phyloP scores from a whole-genome alignment of 371 early-diverging fungal species.

The Sporodiniella umbellata region DNA sequence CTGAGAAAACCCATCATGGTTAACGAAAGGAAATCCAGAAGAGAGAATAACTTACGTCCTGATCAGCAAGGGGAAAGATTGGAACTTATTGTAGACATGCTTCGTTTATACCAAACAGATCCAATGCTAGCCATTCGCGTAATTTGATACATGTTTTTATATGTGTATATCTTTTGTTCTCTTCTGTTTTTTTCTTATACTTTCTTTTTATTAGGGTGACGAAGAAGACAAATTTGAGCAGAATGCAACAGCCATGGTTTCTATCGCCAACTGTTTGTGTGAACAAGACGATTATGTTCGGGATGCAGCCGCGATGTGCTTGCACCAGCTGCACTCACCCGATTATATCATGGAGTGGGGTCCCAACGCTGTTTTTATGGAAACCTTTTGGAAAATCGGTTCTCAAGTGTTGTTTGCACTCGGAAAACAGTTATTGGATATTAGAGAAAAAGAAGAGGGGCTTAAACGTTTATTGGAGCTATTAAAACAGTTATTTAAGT shows the following conservation, averaged over 20 bases:
- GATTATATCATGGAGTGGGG: slow-evolving; percentile 65
- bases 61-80: slow-evolving; percentile 57
- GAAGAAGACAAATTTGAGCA: slow-evolving; percentile 53
- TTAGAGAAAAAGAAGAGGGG: slow-evolving; percentile 51
- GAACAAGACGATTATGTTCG: slow-evolving; percentile 63
- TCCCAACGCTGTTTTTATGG: slow-evolving; percentile 51
- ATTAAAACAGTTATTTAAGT: slow-evolving; percentile 54
- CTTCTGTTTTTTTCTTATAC: no score
- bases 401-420: slow-evolving; percentile 54
- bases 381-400: slow-evolving; percentile 68
- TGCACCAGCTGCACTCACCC: slow-evolving; percentile 61
- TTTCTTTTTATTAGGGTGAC: slow-evolving; percentile 31
- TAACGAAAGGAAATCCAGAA: slow-evolving; percentile 45
- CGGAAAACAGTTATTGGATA: slow-evolving; percentile 55
- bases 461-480: slow-evolving; percentile 57
- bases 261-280: slow-evolving; percentile 67
- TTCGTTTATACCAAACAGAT: slow-evolving; percentile 72
- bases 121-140: slow-evolving; percentile 71
- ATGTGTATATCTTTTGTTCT: no score
- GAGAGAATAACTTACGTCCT: slow-evolving; percentile 29
- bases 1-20: background rate
- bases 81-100: slow-evolving; percentile 71
- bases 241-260: slow-evolving; percentile 59
- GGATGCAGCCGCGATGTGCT: slow-evolving; percentile 66
- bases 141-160: slow-evolving; percentile 12